These are phyloP conservation scores for Kentomonas sorsogonicus DNA, from an alignment of 208 protist genomes.

Conservation along the genomic window DNA sequence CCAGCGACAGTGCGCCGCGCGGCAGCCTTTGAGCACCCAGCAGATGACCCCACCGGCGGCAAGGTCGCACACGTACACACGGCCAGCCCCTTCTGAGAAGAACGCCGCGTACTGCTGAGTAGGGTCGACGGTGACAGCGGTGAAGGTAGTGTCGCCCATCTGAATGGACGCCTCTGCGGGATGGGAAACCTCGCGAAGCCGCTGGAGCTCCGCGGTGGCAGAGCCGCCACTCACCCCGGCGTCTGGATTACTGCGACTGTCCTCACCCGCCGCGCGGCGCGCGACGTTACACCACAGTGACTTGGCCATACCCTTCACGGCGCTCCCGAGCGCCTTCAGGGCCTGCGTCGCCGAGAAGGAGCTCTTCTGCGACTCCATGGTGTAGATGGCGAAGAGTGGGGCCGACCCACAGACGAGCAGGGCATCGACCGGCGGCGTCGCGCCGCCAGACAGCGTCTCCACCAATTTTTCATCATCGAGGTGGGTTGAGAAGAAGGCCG, in stretches of 20 bases:
- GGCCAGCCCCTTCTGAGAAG: slow-evolving; percentile 37
- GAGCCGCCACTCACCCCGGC: too few relatives aligned
- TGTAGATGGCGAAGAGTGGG: slow-evolving; percentile 53
- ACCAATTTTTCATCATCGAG: slow-evolving; percentile 7
- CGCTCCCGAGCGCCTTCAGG: slow-evolving; percentile 40
- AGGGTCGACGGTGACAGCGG: slow-evolving; percentile 51
- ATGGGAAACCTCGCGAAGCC: slow-evolving; percentile 30
- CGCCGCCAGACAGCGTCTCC: not conserved
- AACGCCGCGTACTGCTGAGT: slow-evolving; percentile 65
- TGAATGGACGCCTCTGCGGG: slow-evolving; percentile 15
- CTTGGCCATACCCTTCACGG: slow-evolving; percentile 38
- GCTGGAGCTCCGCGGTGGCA: too few relatives aligned
- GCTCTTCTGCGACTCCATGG: slow-evolving; percentile 25
- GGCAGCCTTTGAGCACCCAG: slow-evolving; percentile 65
- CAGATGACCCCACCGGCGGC: slow-evolving; percentile 36
- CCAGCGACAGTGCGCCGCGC: slow-evolving; percentile 67
- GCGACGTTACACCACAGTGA: slow-evolving; percentile 28
- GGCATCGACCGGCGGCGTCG: slow-evolving; percentile 13
- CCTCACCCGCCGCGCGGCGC: too few relatives aligned
- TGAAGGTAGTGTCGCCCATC: slow-evolving; percentile 47
- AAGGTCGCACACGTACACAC: slow-evolving; percentile 67
- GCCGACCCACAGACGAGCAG: slow-evolving; percentile 48
- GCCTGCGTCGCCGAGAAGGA: slow-evolving; percentile 38
- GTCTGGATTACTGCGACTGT: too few relatives aligned
- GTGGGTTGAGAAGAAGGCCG: slow-evolving; percentile 27